Conservation (phyloP, 208 protist genomes). For the Acanthamoeba rhysodes region DNA sequence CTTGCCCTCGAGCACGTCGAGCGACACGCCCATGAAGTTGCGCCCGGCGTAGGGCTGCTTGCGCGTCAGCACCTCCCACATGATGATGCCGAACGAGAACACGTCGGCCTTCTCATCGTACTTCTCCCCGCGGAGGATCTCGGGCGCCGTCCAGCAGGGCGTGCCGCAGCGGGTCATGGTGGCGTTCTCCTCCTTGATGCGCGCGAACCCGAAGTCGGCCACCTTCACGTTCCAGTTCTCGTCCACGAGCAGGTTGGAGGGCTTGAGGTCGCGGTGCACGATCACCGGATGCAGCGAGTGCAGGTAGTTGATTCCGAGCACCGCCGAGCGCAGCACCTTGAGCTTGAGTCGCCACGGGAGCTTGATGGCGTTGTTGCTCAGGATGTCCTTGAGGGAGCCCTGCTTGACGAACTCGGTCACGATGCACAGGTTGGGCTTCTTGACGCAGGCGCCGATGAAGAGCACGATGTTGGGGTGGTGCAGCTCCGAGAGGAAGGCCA, state of each 20-base stretch:
- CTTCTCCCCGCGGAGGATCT: too few species aligned
- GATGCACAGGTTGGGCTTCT: slow-evolving; percentile 74
- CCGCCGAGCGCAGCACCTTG: slow-evolving; percentile 51
- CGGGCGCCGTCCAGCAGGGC: too few species aligned
- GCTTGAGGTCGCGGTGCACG: slow-evolving; percentile 87
- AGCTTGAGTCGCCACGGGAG: slow-evolving; percentile 78
- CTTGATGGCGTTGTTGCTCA: slow-evolving; percentile 38
- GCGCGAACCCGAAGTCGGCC: too few species aligned
- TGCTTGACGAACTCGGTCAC: slow-evolving; percentile 76
- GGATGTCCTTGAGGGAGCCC: slow-evolving; percentile 64
- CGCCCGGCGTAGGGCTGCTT: too few species aligned
- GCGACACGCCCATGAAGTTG: too few species aligned
- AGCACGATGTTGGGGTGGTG: slow-evolving; percentile 76
- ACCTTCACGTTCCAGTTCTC: slow-evolving; percentile 86
- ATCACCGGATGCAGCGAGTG: slow-evolving; percentile 86
- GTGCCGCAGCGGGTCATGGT: too few species aligned
- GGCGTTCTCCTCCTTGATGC: too few species aligned
- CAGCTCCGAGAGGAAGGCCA: slow-evolving; percentile 72
- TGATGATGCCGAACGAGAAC: too few species aligned
- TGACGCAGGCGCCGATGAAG: slow-evolving; percentile 74
- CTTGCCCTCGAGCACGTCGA: too few species aligned
- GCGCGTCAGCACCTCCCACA: too few species aligned
- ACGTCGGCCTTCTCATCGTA: too few species aligned
- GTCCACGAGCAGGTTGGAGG: slow-evolving; percentile 86
- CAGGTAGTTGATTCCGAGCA: slow-evolving; percentile 87